These are phyloP conservation scores for Tylopilus subfusipes DNA, from an alignment of 768 basidiomycete genomes.

Conservation along the genomic window DNA sequence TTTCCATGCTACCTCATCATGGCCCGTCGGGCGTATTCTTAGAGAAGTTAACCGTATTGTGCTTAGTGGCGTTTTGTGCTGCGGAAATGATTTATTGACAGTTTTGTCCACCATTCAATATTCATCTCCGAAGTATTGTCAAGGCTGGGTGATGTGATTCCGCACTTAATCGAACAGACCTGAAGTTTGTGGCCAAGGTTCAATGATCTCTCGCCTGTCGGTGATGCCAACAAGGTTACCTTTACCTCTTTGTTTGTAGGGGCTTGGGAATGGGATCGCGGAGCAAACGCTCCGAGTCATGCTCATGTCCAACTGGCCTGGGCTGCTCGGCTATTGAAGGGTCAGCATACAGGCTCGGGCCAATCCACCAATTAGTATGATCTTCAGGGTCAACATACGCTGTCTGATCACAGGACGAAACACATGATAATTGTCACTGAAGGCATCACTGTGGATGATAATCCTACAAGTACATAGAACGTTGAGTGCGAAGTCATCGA, in stretches of 20 bases:
- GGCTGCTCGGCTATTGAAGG: neutral
- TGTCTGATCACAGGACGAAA: neutral
- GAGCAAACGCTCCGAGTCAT: neutral
- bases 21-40: neutral
- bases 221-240: neutral
- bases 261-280: neutral
- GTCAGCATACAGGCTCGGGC: neutral
- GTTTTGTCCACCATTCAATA: too few relatives aligned
- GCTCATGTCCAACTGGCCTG: neutral
- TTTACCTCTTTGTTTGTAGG: neutral
- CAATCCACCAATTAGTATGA: neutral
- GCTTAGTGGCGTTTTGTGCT: neutral
- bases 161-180: neutral
- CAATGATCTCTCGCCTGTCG: neutral
- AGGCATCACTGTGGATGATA: conserved; percentile 33
- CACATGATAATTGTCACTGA: neutral
- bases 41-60: neutral
- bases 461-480: conserved; percentile 74
- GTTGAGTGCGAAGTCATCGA: neutral
- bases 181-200: neutral
- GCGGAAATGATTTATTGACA: neutral
- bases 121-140: too few relatives aligned
- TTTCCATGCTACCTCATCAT: neutral
- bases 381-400: neutral
- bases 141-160: too few relatives aligned